Percentiles rank a stretch among this genome's conserved stretches.
Evolutionary conservation across 2,329 filamentous ascomycete species (phyloP).

Genomic region (Phyllachora maydis): DNA sequence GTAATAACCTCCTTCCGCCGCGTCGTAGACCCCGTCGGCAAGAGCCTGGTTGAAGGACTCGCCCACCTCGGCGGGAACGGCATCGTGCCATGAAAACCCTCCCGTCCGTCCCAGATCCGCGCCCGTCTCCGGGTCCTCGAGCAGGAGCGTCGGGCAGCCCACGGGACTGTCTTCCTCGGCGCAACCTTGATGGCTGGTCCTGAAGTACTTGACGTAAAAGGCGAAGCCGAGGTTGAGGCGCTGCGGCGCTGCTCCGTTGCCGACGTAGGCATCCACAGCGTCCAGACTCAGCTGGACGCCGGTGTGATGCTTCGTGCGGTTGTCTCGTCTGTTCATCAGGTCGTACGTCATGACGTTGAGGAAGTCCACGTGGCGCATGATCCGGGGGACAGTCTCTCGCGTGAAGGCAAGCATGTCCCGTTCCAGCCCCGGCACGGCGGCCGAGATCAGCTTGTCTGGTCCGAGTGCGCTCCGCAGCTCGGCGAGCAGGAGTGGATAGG

Average conservation of each 20-base stretch:
- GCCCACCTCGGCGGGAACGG: slow-evolving; percentile 27
- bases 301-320: slow-evolving; percentile 40
- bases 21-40: slow-evolving; percentile 31
- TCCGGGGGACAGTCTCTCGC: slow-evolving; percentile 28
- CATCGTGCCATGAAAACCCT: slow-evolving; percentile 37
- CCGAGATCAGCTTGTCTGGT: slow-evolving; percentile 36
- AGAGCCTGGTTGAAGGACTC: slow-evolving; percentile 36
- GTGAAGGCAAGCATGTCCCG: slow-evolving; percentile 52
- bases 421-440: slow-evolving; percentile 41
- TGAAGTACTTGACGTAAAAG: slow-evolving; percentile 51
- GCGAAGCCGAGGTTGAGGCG: slow-evolving; percentile 47
- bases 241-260: slow-evolving; percentile 27
- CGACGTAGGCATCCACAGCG: slow-evolving; percentile 36
- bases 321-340: slow-evolving; percentile 53
- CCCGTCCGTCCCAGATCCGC: slow-evolving; percentile 30
- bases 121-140: slow-evolving; percentile 39
- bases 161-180: slow-evolving; percentile 22
- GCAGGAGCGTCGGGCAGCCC: slow-evolving; percentile 34
- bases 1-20: slow-evolving; percentile 39
- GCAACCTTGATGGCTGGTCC: slow-evolving; percentile 22
- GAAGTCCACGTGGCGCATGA: slow-evolving; percentile 40
- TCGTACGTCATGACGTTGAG: slow-evolving; percentile 58
- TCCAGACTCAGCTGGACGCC: slow-evolving; percentile 31
- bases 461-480: slow-evolving; percentile 38
- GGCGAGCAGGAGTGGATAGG: slow-evolving; percentile 37